Evolutionary conservation across 2,329 filamentous ascomycete species (phyloP).

Genomic region (Fusarium sp.): DNA sequence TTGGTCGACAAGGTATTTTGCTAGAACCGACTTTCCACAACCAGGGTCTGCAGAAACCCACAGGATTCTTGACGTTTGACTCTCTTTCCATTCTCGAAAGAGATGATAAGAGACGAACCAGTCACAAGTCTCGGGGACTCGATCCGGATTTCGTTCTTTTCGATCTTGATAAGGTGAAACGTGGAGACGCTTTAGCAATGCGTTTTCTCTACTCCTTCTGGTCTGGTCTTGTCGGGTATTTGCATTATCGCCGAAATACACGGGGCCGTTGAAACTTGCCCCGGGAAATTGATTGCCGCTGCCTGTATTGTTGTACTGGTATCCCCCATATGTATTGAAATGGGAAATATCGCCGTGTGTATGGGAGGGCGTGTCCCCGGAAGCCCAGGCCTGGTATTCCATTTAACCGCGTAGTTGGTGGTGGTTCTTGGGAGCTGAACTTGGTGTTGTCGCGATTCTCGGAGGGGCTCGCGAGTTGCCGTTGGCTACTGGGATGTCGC

Average conservation of each 20-base stretch:
- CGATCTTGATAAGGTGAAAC: conserved; percentile 23
- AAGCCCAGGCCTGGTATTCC: not conserved
- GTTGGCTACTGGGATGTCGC: not conserved
- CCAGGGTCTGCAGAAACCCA: conserved; percentile 57
- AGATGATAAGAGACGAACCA: conserved; percentile 22
- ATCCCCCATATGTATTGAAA: not conserved
- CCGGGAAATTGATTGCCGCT: not conserved
- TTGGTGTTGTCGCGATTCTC: not conserved
- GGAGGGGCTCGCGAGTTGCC: not conserved
- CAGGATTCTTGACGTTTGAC: conserved; percentile 1
- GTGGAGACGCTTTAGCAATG: not conserved
- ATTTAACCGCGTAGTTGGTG: not conserved
- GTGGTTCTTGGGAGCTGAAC: not conserved
- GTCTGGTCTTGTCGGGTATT: not conserved
- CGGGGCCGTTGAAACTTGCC: conserved; percentile 48
- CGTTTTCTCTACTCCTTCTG: not conserved
- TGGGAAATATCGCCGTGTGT: not conserved
- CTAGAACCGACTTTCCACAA: conserved; percentile 58
- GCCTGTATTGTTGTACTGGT: not conserved
- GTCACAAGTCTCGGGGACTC: conserved; percentile 25
- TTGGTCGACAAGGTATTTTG: conserved; percentile 50
- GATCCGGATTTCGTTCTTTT: conserved; percentile 28
- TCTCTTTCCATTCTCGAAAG: conserved; percentile 20
- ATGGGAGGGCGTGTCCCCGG: not conserved
- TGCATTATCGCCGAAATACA: not conserved